These are phyloP conservation scores for Lactifluus piperatus DNA, from an alignment of 768 basidiomycete genomes.

Conservation along the genomic window DNA sequence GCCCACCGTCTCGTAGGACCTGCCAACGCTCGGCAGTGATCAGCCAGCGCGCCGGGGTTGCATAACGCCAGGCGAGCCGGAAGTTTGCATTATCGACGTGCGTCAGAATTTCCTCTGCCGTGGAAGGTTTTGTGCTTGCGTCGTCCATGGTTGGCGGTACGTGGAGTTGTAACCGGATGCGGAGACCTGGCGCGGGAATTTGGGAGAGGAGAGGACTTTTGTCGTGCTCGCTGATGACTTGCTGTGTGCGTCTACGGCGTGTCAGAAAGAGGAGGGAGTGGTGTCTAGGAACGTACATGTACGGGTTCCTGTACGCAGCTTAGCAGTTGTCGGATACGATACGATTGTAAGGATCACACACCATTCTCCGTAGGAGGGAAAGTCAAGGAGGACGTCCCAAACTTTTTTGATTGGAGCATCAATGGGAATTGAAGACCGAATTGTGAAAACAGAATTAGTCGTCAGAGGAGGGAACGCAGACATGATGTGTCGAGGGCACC, in stretches of 20 bases:
- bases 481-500: too few relatives aligned
- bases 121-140: neutral
- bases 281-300: neutral
- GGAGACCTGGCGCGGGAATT: neutral
- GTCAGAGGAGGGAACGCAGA: neutral
- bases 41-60: constrained; percentile 6
- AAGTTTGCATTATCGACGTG: neutral
- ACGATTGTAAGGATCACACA: neutral
- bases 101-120: constrained; percentile 3
- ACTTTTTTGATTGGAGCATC: constrained; percentile 4
- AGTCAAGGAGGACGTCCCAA: constrained; percentile 10
- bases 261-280: neutral
- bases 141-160: constrained; percentile 7
- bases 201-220: neutral
- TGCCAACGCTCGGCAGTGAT: constrained; percentile 12
- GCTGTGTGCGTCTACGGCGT: neutral
- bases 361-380: constrained; percentile 9
- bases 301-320: constrained; percentile 2
- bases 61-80: constrained; percentile 7
- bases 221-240: neutral
- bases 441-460: neutral
- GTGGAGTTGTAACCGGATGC: neutral
- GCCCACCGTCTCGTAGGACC: neutral
- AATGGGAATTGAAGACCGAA: constrained; percentile 7
- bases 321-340: neutral